Evolutionary conservation across 768 basidiomycete species (phyloP).

Genomic region (Agaricus subrufescens): DNA sequence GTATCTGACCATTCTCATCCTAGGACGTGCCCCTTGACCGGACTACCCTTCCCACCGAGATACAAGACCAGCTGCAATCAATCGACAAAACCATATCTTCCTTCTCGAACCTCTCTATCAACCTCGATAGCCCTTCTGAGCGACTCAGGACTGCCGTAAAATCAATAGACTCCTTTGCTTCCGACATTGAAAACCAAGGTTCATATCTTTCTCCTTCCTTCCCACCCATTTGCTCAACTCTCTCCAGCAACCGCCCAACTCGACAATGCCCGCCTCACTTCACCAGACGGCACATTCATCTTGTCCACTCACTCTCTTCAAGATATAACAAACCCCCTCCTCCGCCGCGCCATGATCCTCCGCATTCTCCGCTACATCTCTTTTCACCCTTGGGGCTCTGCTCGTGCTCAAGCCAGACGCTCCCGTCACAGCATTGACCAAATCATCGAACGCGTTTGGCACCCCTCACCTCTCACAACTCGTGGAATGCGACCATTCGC

Average conservation of each 20-base stretch:
- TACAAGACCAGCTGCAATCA: conserved; percentile 25
- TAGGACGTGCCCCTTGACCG: conserved; percentile 11
- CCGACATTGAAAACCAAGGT: conserved; percentile 45
- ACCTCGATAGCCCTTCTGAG: conserved; percentile 28
- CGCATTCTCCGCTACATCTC: conserved; percentile 69
- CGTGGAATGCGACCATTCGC: conserved; percentile 32
- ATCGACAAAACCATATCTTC: conserved; percentile 26
- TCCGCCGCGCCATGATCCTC: conserved; percentile 39
- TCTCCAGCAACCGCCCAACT: conserved; percentile 35
- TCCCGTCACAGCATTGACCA: conserved; percentile 38
- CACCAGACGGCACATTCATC: conserved; percentile 47
- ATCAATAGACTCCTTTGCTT: conserved; percentile 28
- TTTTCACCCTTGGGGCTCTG: conserved; percentile 71
- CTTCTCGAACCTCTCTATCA: conserved; percentile 20
- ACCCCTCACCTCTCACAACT: conserved; percentile 19
- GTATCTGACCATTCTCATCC: neutral
- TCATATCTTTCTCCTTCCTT: conserved; percentile 3
- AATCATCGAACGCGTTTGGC: conserved; percentile 49
- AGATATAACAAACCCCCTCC: conserved; percentile 26
- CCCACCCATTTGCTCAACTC: conserved; percentile 16
- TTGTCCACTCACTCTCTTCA: conserved; percentile 33
- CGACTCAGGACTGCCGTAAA: conserved; percentile 34
- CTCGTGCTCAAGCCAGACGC: conserved; percentile 56
- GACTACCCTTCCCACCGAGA: conserved; percentile 20
- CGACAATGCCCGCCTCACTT: conserved; percentile 30